Evolutionary conservation across 495 filamentous ascomycete genomes (phyloP), one percentile per base, ranked within the genome.

Genomic region (Friedmanniomyces endolithicus): DNA sequence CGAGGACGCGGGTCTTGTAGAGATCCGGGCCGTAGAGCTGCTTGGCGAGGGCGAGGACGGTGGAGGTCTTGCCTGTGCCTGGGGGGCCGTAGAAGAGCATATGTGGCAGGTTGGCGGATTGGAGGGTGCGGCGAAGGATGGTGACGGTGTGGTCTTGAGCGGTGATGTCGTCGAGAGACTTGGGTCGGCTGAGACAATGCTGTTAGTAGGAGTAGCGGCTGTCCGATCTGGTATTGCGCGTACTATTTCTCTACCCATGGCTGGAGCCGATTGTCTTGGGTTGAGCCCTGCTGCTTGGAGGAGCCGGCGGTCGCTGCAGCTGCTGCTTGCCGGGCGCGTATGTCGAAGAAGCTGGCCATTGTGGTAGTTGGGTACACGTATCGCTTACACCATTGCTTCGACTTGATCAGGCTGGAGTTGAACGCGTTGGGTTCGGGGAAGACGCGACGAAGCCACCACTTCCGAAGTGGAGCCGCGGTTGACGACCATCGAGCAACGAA

Each of bases 231-330:
- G n/a, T n/a, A n/a, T n/a, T n/a, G n/a, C n/a, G 44, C 81, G 57
- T 79, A 96, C 94, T 98, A 98, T 87, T 99, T 99, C 75, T 97
- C 94, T 50, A 97, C 90, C 92, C 92, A 99, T 57, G 92, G 92
- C 64, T 96, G 90, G 33, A 82, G 72, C 58, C 80, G 77, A 33
- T 71, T 74, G 20, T 71, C 76, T 57, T 87, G 80, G 64, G 83
- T 87, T 60, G 77, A 76, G 53, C 68, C 67, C 60, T 76, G 76
- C 61, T 71, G 67, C 69, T 77, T 81, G 57, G 75, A 73, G 9
- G 74, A 68, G 64, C 67, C 68, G 68, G 74, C 70, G 56, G 74
- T 65, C 6, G 75, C 68, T 45, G 82, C 81, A 23, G 79, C 86
- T 1, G 86, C 87, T 8, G 85, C 88, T 70, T 87, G 87, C 24